Evolutionary conservation across 768 basidiomycete genomes (phyloP).

Genomic region (Gyrodon lividus): DNA sequence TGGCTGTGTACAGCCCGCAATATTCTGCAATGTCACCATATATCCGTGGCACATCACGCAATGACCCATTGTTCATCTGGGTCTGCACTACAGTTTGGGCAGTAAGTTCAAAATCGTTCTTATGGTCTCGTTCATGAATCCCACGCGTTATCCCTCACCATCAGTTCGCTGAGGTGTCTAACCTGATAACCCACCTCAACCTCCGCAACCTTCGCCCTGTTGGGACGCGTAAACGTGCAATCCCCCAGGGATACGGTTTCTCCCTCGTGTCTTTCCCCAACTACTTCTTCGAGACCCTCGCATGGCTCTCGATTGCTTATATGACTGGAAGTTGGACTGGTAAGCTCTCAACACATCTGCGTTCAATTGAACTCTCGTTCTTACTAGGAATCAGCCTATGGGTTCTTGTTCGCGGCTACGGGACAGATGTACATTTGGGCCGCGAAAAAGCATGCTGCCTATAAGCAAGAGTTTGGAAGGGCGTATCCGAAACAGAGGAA

Average conservation of each 20-base stretch:
- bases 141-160: constrained; percentile 1
- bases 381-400: constrained; percentile 40
- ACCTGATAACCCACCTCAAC: constrained; percentile 78
- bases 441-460: constrained; percentile 81
- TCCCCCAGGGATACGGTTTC: constrained; percentile 94
- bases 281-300: constrained; percentile 88
- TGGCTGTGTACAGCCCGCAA: constrained; percentile 77
- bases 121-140: background rate
- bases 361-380: background rate
- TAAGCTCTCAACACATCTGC: constrained; percentile 36
- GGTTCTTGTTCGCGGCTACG: constrained; percentile 63
- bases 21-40: constrained; percentile 67
- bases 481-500: constrained; percentile 75
- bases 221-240: constrained; percentile 74
- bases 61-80: constrained; percentile 67
- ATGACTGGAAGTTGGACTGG: constrained; percentile 80
- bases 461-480: constrained; percentile 92
- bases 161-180: constrained; percentile 84
- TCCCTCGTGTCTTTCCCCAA: constrained; percentile 85
- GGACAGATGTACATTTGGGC: constrained; percentile 87
- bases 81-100: constrained; percentile 67
- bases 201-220: constrained; percentile 81
- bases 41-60: constrained; percentile 59
- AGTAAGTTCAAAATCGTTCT: constrained; percentile 47
- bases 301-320: constrained; percentile 65